A percentile compares a stretch with the other conserved stretches of the same genome.
Conservation (phyloP, 1,284 basidiomycete species). For the Tremellales sp. region DNA sequence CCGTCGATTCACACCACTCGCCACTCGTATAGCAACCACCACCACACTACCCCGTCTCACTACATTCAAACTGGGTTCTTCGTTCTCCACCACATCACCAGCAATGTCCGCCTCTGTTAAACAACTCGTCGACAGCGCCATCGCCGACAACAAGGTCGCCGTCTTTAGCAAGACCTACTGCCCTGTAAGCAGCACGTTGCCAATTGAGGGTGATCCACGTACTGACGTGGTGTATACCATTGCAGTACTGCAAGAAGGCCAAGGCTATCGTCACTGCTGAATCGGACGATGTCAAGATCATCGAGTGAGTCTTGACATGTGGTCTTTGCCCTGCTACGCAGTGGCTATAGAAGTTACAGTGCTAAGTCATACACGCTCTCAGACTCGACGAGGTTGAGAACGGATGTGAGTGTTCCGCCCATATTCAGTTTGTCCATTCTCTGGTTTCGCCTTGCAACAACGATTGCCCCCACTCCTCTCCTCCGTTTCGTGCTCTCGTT, state of each 20-base stretch:
- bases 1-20: slow-evolving; percentile 24
- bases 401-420: slow-evolving; percentile 31
- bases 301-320: slow-evolving; percentile 37
- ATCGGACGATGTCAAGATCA: slow-evolving; percentile 36
- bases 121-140: slow-evolving; percentile 41
- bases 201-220: background rate
- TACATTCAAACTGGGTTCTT: slow-evolving; percentile 45
- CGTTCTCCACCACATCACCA: slow-evolving; percentile 34
- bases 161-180: slow-evolving; percentile 48
- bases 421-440: too few species aligned
- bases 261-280: slow-evolving; percentile 36
- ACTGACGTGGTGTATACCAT: too few species aligned
- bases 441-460: background rate
- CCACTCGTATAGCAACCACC: slow-evolving; percentile 2
- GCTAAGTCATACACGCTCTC: slow-evolving; percentile 10
- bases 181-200: slow-evolving; percentile 35
- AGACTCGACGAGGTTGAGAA: slow-evolving; percentile 46
- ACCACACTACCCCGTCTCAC: slow-evolving; percentile 1
- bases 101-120: slow-evolving; percentile 35
- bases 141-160: slow-evolving; percentile 45
- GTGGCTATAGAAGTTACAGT: background rate
- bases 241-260: slow-evolving; percentile 44
- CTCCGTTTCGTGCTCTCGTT: too few species aligned
- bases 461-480: background rate
- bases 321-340: too few species aligned